These are phyloP conservation scores for Henckelia pumila DNA, from an alignment of 257 asterid genomes.

Conservation along the genomic window DNA sequence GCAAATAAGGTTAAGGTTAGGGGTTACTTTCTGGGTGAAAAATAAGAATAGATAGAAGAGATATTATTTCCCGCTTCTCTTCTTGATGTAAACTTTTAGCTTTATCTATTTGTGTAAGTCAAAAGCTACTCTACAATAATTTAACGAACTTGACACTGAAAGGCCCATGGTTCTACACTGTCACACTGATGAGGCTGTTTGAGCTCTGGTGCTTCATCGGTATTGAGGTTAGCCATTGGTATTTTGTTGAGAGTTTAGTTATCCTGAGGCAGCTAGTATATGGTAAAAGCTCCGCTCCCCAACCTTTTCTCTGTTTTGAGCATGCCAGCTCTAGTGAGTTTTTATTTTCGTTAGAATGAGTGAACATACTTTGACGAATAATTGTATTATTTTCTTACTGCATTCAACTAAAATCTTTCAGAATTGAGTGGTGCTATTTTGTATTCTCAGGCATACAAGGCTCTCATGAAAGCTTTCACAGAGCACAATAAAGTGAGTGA, in stretches of 20 bases:
- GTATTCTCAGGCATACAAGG: constrained; percentile 61
- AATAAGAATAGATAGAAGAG: background rate
- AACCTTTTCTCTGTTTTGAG: background rate
- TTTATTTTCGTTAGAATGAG: background rate
- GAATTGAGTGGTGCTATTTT: background rate
- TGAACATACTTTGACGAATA: background rate
- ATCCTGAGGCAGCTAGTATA: background rate
- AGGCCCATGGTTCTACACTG: too few relatives aligned
- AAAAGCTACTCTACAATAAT: too few relatives aligned
- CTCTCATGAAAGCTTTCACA: constrained; percentile 71
- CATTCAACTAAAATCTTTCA: constrained; percentile 7
- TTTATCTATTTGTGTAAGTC: background rate
- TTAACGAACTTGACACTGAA: too few relatives aligned
- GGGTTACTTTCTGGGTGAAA: background rate
- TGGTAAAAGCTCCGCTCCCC: background rate
- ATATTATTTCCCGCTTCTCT: background rate
- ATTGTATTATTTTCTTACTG: constrained; percentile 6
- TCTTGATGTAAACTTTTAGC: background rate
- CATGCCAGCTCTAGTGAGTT: background rate
- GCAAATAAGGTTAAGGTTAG: background rate
- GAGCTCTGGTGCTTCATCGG: too few relatives aligned
- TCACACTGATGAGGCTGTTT: too few relatives aligned
- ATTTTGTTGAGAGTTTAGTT: background rate
- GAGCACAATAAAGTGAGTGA: constrained; percentile 78
- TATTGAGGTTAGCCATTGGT: too few relatives aligned